A percentile compares a stretch with the other conserved stretches of the same genome.
phyloP scores from a whole-genome alignment of 805 yeast genomes.

The Jamesozyma lodderae region DNA sequence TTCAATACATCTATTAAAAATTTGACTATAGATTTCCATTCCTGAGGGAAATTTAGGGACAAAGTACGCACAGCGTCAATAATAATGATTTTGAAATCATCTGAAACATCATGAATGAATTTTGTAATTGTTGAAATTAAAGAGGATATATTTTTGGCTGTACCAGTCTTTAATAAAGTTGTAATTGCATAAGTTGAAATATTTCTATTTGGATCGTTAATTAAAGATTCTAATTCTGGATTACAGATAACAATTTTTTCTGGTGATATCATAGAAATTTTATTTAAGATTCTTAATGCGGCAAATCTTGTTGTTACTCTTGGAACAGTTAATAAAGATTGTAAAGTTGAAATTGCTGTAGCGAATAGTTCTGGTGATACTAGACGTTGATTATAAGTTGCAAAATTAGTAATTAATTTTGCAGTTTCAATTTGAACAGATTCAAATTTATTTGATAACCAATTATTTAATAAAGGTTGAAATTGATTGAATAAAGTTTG shows the following conservation, averaged over 20 bases:
- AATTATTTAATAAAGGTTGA: constrained; percentile 51
- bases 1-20: constrained; percentile 79
- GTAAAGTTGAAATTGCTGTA: constrained; percentile 64
- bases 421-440: constrained; percentile 90
- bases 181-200: constrained; percentile 96
- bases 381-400: constrained; percentile 47
- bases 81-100: constrained; percentile 89
- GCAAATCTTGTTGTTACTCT: constrained; percentile 85
- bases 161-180: constrained; percentile 89
- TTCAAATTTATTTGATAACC: constrained; percentile 74
- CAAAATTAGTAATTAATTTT: constrained; percentile 38
- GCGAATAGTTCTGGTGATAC: constrained; percentile 58
- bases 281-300: constrained; percentile 83
- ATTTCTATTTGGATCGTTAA: constrained; percentile 82
- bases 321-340: constrained; percentile 73
- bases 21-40: constrained; percentile 70
- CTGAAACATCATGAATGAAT: constrained; percentile 88
- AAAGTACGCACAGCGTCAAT: constrained; percentile 90
- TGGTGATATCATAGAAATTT: constrained; percentile 73
- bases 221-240: constrained; percentile 74
- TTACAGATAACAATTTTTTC: constrained; percentile 72
- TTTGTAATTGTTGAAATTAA: constrained; percentile 78
- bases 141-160: constrained; percentile 80
- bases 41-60: constrained; percentile 87
- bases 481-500: constrained; percentile 40